Evolutionary conservation across 129 eudicot genomes (phyloP).

Genomic region (Daucus carota): DH1_v3.0 NC_030388.2:29306001-29306500

Average conservation of each 20-base stretch:
- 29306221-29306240: constrained; percentile 91
- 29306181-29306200: constrained; percentile 69
- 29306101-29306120: neutral
- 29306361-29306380: constrained; percentile 47
- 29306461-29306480: constrained; percentile 53
- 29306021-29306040: too few relatives aligned
- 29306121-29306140: neutral
- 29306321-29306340: neutral
- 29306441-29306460: constrained; percentile 91
- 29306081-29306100: neutral
- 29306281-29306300: constrained; percentile 24
- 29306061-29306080: too few relatives aligned
- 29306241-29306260: constrained; percentile 45
- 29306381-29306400: constrained; percentile 47
- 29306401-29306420: constrained; percentile 80
- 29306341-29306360: neutral
- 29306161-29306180: neutral
- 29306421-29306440: constrained; percentile 76
- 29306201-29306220: constrained; percentile 90
- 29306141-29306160: neutral
- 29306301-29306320: neutral
- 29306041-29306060: too few relatives aligned
- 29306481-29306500: neutral
- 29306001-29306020: too few relatives aligned
- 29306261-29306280: constrained; percentile 71